Percentiles rank a stretch among this genome's conserved stretches.
Conservation (phyloP, 805 yeast genomes). For the Kodamaea kakaduensis region DNA sequence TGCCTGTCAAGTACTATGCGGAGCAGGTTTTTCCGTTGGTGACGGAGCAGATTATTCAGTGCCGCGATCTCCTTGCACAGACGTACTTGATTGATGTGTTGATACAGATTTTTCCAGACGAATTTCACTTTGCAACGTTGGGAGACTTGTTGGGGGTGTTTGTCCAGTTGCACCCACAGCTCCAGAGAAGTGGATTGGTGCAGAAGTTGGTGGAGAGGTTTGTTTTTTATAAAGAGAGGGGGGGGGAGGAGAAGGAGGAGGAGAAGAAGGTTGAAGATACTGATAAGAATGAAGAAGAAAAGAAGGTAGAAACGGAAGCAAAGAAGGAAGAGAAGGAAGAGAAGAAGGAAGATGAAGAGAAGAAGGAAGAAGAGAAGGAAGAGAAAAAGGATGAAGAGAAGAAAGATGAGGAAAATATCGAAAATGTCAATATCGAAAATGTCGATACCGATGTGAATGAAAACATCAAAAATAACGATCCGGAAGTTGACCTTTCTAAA, state of each 20-base stretch:
- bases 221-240: constrained; percentile 40
- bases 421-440: constrained; percentile 1
- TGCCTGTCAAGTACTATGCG: constrained; percentile 27
- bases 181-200: constrained; percentile 63
- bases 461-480: too few species aligned
- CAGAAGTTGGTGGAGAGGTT: constrained; percentile 70
- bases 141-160: constrained; percentile 64
- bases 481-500: too few species aligned
- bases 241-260: constrained; percentile 5
- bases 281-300: constrained; percentile 11
- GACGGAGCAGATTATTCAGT: constrained; percentile 87
- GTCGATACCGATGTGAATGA: constrained; percentile 5
- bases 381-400: constrained; percentile 1
- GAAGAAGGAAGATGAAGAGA: constrained; percentile 13
- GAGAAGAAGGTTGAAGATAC: constrained; percentile 24
- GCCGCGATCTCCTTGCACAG: constrained; percentile 89
- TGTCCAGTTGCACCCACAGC: constrained; percentile 62
- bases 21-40: constrained; percentile 68
- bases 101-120: constrained; percentile 92
- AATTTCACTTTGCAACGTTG: constrained; percentile 76
- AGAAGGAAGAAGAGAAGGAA: constrained; percentile 3
- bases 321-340: constrained; percentile 16
- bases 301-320: constrained; percentile 12
- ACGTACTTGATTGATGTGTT: constrained; percentile 87
- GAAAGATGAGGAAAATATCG: constrained; percentile 1